Evolutionary conservation across 139 green algal genomes (phyloP), one percentile per base, ranked within the genome.

Genomic region (Coccomyxa sp.): DNA sequence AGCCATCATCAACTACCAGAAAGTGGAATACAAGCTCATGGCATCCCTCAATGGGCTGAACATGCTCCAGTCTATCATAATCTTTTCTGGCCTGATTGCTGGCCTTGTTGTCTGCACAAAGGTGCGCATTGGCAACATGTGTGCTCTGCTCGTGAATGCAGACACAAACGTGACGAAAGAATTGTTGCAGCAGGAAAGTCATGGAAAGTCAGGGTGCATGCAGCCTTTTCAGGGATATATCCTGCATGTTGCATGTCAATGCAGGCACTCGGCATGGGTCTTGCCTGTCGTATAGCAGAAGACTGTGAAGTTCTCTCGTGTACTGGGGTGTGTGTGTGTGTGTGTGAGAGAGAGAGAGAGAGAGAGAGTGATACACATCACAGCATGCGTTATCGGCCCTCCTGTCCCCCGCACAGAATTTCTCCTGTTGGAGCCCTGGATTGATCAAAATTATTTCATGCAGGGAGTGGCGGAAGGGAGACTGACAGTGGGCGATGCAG

Each of bases 51-150:
- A 92, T 23, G 76, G 89, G 18, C 88, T 97, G 51, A 98, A 98
- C 86, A 88, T 95, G n/a, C 87, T 92, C 13, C 95, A 98, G 88
- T 92, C 84, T 23, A 7, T 85, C n/a, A 91, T 98, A 79, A 96
- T 98, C 85, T 97, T 93, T 58, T 79, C 77, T 17, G 86, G 89
- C 68, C 74, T 91, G 18, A 79, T 87, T 23, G 30, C 79, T 17
- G 92, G 90, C 32, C 84, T 97, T 51, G 81, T 91, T 15, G 88
- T 96, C 58, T 96, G 92, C 60, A 88, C 76, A 27, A 83, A 82
- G 82, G 82, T 89, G 82, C 60, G 30, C 32, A 0, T 30, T 31
- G 38, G 3, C 38, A 51, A 51, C 38, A 51, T 7, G 38, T 7
- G 38, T 38, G 0, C 23, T 79, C 18, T 79, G 59, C 66, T 38